These are phyloP conservation scores for Boletus rufocinnamomeus DNA, from an alignment of 768 basidiomycete genomes.

Conservation along the genomic window DNA sequence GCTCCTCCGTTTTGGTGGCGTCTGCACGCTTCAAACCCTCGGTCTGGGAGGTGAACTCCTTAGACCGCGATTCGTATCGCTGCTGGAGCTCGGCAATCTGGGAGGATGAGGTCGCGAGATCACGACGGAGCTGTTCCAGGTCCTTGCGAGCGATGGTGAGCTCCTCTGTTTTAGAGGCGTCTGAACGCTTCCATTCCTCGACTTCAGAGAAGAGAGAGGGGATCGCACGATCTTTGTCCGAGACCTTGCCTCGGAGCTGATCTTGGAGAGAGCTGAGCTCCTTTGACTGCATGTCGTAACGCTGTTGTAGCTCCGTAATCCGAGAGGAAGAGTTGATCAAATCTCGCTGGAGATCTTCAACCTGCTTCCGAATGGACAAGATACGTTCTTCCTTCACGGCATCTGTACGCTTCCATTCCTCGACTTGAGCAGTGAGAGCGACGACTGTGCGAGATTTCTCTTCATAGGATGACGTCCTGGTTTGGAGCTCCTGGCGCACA, in stretches of 20 bases:
- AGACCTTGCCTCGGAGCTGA: background rate
- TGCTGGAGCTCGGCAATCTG: background rate
- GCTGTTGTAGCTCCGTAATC: background rate
- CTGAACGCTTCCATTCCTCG: background rate
- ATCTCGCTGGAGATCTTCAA: background rate
- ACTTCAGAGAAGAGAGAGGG: constrained; percentile 1
- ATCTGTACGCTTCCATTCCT: background rate
- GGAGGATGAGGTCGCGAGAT: too few species aligned
- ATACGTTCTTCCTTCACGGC: background rate
- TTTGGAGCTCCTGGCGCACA: background rate
- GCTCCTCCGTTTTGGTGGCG: background rate
- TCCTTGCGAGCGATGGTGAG: background rate
- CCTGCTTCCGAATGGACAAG: background rate
- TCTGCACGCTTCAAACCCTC: background rate
- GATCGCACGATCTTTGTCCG: background rate
- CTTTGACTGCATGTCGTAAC: background rate
- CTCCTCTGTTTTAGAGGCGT: background rate
- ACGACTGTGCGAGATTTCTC: background rate
- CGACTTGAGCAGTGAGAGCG: background rate
- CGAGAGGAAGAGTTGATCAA: background rate
- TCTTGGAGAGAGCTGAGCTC: background rate
- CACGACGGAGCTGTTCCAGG: background rate
- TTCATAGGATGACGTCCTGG: background rate
- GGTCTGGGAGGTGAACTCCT: background rate
- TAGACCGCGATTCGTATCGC: background rate